Conservation (phyloP, 352 stramenopile genomes). For the Pythium aphanidermatum region DNA sequence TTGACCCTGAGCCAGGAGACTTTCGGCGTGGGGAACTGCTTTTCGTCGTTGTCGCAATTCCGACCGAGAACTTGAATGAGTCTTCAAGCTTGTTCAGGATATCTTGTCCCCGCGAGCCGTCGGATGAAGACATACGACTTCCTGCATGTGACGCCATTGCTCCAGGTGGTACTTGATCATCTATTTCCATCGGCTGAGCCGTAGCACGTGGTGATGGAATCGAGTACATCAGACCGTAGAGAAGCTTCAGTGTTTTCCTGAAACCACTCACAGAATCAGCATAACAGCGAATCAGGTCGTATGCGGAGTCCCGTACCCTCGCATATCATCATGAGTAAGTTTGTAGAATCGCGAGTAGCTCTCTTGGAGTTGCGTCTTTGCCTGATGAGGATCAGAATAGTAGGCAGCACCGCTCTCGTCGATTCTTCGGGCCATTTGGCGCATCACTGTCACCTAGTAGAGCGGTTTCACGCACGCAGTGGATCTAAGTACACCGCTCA, state of each 20-base stretch:
- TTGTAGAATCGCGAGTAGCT: conserved; percentile 75
- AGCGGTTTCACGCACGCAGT: too few relatives aligned
- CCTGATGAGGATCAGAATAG: conserved; percentile 34
- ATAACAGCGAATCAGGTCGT: neutral
- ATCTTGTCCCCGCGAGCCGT: conserved; percentile 7
- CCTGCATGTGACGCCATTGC: neutral
- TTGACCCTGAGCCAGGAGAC: conserved; percentile 9
- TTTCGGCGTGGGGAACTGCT: conserved; percentile 13
- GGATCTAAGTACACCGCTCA: too few relatives aligned
- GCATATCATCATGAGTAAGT: conserved; percentile 68
- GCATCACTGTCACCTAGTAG: conserved; percentile 65
- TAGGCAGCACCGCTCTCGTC: conserved; percentile 34
- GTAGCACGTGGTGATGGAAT: conserved; percentile 4
- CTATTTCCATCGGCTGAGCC: conserved; percentile 18
- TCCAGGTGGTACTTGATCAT: conserved; percentile 5
- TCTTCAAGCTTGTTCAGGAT: conserved; percentile 62
- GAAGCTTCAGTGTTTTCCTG: conserved; percentile 60
- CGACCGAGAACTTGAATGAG: conserved; percentile 73
- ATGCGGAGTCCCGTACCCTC: conserved; percentile 64
- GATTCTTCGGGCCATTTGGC: conserved; percentile 71
- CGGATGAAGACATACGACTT: too few relatives aligned
- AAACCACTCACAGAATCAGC: conserved; percentile 7
- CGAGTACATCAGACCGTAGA: conserved; percentile 68
- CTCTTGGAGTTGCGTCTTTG: conserved; percentile 58
- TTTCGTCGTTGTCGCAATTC: conserved; percentile 31